Conservation (phyloP, 176 grass and related monocot genomes). For the sorghum (Sorghum bicolor) region DNA sequence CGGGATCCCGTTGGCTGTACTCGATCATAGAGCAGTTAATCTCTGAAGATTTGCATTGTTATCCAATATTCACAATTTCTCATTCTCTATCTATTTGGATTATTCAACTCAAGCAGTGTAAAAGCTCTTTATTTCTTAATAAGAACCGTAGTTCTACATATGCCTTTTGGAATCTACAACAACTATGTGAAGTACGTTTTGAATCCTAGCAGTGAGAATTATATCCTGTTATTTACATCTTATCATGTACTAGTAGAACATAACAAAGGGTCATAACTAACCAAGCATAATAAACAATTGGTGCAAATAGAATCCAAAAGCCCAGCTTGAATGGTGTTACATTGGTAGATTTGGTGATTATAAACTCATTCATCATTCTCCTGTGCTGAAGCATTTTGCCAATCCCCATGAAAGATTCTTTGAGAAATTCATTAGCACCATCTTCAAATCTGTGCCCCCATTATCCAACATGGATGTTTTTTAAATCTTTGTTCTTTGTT, state of each 20-base stretch:
- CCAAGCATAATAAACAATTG: background rate
- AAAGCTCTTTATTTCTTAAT: constrained; percentile 21
- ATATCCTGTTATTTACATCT: constrained; percentile 2
- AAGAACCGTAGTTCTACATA: background rate
- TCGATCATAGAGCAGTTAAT: background rate
- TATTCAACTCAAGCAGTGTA: constrained; percentile 16
- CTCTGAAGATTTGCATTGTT: background rate
- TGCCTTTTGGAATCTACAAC: background rate
- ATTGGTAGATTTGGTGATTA: constrained; percentile 4
- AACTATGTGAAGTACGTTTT: background rate
- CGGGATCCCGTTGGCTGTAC: background rate
- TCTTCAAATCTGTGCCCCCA: background rate
- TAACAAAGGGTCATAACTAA: background rate
- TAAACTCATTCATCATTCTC: constrained; percentile 4
- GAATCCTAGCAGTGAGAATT: background rate
- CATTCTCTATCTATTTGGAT: constrained; percentile 11
- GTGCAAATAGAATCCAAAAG: background rate
- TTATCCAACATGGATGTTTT: constrained; percentile 9
- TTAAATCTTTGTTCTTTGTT: constrained; percentile 1
- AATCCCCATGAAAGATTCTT: constrained; percentile 10
- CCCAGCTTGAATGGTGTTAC: background rate
- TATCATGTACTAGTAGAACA: background rate
- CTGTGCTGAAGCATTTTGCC: constrained; percentile 2
- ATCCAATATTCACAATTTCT: background rate
- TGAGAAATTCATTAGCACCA: background rate